A percentile compares a stretch with the other conserved stretches of the same genome.
Evolutionary conservation across 768 basidiomycete genomes (phyloP).

Genomic region (Paxillus ammoniavirescens): DNA sequence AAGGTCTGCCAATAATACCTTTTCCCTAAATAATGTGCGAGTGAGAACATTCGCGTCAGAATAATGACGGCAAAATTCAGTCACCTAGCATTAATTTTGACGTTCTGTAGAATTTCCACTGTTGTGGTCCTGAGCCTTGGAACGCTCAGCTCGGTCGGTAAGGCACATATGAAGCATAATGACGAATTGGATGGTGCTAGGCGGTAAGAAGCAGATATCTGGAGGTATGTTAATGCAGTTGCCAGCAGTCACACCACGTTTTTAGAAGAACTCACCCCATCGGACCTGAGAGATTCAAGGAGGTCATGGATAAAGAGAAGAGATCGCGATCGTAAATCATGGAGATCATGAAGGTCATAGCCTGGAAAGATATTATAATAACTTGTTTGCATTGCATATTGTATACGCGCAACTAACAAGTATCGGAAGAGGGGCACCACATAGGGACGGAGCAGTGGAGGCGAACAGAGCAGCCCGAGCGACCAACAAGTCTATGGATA

Average conservation of each 20-base stretch:
- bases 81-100: slow-evolving; percentile 42
- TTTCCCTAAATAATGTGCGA: slow-evolving; percentile 35
- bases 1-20: slow-evolving; percentile 50
- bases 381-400: not conserved
- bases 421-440: slow-evolving; percentile 56
- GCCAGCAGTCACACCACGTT: not conserved
- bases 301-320: slow-evolving; percentile 65
- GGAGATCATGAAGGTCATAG: slow-evolving; percentile 66
- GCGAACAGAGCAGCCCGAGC: slow-evolving; percentile 48
- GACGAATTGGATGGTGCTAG: slow-evolving; percentile 61
- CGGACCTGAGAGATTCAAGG: slow-evolving; percentile 54
- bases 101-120: slow-evolving; percentile 44
- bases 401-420: slow-evolving; percentile 42
- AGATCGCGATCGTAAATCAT: slow-evolving; percentile 60
- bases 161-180: slow-evolving; percentile 56
- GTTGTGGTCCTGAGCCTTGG: slow-evolving; percentile 42
- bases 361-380: slow-evolving; percentile 35
- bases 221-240: slow-evolving; percentile 6
- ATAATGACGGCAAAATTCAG: slow-evolving; percentile 9
- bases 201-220: slow-evolving; percentile 64
- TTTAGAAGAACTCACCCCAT: slow-evolving; percentile 48
- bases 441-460: slow-evolving; percentile 69
- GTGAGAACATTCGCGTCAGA: not conserved
- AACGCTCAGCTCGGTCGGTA: slow-evolving; percentile 43
- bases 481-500: slow-evolving; percentile 43